Evolutionary conservation across 495 filamentous ascomycete genomes (phyloP).

Genomic region (Elasticomyces elasticus): DNA sequence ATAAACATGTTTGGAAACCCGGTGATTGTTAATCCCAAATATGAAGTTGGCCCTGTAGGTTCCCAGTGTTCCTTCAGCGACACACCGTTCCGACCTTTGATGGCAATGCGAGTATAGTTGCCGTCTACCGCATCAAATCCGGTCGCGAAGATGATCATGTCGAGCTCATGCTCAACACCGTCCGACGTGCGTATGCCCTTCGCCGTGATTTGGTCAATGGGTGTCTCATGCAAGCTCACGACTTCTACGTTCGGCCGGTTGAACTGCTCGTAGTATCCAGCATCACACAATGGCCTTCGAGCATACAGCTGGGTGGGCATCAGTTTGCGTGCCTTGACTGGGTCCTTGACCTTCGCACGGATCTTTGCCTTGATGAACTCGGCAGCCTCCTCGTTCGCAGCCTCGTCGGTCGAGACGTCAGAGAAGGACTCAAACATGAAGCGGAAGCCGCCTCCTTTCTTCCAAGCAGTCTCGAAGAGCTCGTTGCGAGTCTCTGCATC

Average conservation of each 20-base stretch:
- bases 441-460: constrained; percentile 10
- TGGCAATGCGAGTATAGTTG: constrained; percentile 10
- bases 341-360: constrained; percentile 15
- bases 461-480: constrained; percentile 10
- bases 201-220: constrained; percentile 11
- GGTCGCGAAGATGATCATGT: constrained; percentile 22
- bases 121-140: constrained; percentile 21
- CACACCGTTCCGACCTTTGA: constrained; percentile 10
- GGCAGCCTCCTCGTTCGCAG: constrained; percentile 9
- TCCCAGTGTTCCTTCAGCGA: constrained; percentile 12
- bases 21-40: constrained; percentile 13
- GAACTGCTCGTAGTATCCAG: constrained; percentile 21
- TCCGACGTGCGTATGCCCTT: constrained; percentile 10
- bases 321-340: constrained; percentile 15
- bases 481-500: constrained; percentile 1
- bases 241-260: constrained; percentile 21
- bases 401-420: constrained; percentile 15
- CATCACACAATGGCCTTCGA: constrained; percentile 13
- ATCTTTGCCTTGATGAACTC: constrained; percentile 18
- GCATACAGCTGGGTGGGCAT: constrained; percentile 8
- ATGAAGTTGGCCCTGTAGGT: constrained; percentile 9
- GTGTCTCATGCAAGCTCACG: constrained; percentile 17
- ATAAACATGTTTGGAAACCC: constrained; percentile 22
- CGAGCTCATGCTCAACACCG: constrained; percentile 13
- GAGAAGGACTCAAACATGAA: constrained; percentile 10